These are phyloP conservation scores for Sporothrix pallida DNA, from an alignment of 2,329 filamentous ascomycete genomes.

Conservation along the genomic window DNA sequence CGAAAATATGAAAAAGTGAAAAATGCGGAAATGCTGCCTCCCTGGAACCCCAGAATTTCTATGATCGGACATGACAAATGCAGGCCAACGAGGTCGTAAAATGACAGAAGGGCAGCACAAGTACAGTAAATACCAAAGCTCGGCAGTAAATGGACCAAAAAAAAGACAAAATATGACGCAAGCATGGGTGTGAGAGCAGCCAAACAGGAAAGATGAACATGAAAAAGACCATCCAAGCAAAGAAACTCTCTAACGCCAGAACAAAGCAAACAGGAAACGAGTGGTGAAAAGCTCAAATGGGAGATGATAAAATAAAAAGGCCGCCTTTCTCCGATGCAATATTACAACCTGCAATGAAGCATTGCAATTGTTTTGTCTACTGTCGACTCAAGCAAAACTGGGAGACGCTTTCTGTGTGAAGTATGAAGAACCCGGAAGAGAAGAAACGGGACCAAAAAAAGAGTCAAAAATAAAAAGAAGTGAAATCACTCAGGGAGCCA, in stretches of 20 bases:
- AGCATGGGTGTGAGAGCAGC: not conserved
- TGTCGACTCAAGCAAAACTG: slow-evolving; percentile 1
- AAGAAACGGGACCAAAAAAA: not conserved
- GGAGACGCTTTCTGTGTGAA: slow-evolving; percentile 16
- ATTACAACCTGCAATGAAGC: not conserved
- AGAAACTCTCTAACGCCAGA: slow-evolving; percentile 10
- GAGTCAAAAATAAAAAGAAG: not conserved
- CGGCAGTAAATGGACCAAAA: not conserved
- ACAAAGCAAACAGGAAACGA: not conserved
- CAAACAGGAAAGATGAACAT: slow-evolving; percentile 28
- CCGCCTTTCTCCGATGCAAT: slow-evolving; percentile 19
- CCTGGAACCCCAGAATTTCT: slow-evolving; percentile 2
- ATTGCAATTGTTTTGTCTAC: not conserved
- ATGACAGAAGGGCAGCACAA: not conserved
- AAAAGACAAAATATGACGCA: not conserved
- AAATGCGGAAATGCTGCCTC: not conserved
- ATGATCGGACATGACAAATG: slow-evolving; percentile 3
- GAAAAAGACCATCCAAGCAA: slow-evolving; percentile 22
- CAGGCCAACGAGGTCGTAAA: not conserved
- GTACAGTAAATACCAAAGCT: not conserved
- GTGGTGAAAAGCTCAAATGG: not conserved
- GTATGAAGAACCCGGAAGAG: not conserved
- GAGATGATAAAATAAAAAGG: slow-evolving; percentile 1
- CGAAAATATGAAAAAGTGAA: not conserved
- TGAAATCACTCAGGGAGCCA: slow-evolving; percentile 60